phyloP scores from a whole-genome alignment of 768 basidiomycete genomes.

The Ramaria sp. region DNA sequence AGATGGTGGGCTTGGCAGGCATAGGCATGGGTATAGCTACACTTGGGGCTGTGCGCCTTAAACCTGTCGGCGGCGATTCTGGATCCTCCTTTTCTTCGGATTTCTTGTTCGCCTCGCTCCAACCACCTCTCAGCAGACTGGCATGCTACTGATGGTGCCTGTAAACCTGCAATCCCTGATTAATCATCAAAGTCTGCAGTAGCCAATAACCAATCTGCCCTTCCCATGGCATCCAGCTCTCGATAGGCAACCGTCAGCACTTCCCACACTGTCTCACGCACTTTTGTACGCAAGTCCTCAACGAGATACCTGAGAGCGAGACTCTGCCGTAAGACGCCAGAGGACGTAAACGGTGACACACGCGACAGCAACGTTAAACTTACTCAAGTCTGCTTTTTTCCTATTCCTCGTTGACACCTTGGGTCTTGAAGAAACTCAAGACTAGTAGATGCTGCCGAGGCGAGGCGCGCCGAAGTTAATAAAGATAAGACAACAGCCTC shows the following conservation, averaged over 20 bases:
- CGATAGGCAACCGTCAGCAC: conserved; percentile 54
- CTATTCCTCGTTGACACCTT: conserved; percentile 28
- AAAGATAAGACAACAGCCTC: conserved; percentile 32
- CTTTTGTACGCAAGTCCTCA: conserved; percentile 37
- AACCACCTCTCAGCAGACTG: conserved; percentile 16
- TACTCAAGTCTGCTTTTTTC: conserved; percentile 29
- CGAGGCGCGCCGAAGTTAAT: conserved; percentile 27
- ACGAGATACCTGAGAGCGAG: conserved; percentile 36
- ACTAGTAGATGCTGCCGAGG: conserved; percentile 22
- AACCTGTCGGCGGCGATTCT: conserved; percentile 23
- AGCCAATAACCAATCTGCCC: conserved; percentile 12
- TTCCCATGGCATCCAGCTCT: conserved; percentile 37
- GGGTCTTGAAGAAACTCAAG: conserved; percentile 28
- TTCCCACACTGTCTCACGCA: conserved; percentile 45
- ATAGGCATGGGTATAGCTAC: too few species aligned
- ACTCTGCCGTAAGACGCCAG: not conserved
- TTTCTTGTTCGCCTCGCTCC: conserved; percentile 27
- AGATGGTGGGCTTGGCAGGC: too few species aligned
- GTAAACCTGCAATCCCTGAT: too few species aligned
- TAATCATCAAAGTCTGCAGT: conserved; percentile 6
- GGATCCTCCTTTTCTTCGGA: conserved; percentile 45
- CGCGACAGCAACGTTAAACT: not conserved
- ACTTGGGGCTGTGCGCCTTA: not conserved
- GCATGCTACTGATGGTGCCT: too few species aligned
- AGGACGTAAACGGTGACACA: too few species aligned